Conservation (phyloP, 441 rosid genomes). For the Brassica balearica region DNA sequence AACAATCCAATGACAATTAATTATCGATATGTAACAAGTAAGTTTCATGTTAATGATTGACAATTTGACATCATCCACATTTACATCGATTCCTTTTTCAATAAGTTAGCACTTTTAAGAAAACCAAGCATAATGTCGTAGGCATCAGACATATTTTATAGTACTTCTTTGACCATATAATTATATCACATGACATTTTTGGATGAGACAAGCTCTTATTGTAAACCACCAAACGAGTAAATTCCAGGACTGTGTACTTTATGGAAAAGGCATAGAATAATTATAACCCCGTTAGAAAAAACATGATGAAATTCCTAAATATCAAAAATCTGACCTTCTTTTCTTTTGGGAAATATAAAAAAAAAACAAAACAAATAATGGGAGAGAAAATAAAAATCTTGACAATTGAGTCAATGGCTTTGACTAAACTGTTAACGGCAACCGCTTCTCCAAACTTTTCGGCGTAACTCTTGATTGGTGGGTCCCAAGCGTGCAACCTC, state of each 20-base stretch:
- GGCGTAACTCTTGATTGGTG: conserved; percentile 25
- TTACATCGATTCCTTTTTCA: neutral
- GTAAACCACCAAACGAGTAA: conserved; percentile 6
- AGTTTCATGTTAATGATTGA: neutral
- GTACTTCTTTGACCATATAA: neutral
- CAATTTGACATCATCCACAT: neutral
- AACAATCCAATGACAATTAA: neutral
- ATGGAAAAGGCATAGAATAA: neutral
- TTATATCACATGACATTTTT: neutral
- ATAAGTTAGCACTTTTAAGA: neutral
- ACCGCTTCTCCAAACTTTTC: conserved; percentile 38
- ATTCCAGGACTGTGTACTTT: neutral
- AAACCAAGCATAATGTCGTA: conserved; percentile 2
- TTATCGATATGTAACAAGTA: neutral
- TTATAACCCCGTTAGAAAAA: neutral
- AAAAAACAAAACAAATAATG: neutral
- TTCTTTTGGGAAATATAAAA: conserved; percentile 6
- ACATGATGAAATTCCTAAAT: neutral
- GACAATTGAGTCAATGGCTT: conserved; percentile 13
- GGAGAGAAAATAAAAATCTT: neutral
- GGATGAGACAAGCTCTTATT: neutral
- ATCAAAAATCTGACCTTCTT: neutral
- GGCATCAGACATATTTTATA: neutral
- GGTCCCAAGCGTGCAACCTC: conserved; percentile 20
- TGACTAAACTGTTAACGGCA: conserved; percentile 41